Percentiles rank a stretch among this genome's conserved stretches.
phyloP scores from a whole-genome alignment of 306 rosid genomes.

The Hylodesmum podocarpum region DNA sequence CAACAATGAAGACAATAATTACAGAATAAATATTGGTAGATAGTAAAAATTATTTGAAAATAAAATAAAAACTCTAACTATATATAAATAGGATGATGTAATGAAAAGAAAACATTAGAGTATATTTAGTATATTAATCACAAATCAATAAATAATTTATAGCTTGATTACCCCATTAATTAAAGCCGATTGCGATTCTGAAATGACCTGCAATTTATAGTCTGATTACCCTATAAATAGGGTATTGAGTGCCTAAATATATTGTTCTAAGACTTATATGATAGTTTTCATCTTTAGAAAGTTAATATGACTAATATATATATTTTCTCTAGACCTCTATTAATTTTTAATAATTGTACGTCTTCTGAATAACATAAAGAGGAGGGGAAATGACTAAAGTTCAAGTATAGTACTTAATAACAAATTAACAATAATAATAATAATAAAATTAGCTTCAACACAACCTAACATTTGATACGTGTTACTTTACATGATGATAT shows the following conservation, averaged over 20 bases:
- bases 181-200: too few species aligned
- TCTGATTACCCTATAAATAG: too few species aligned
- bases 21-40: neutral
- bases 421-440: too few species aligned
- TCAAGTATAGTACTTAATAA: neutral
- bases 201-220: too few species aligned
- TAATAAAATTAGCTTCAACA: neutral
- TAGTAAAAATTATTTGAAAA: neutral
- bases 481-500: neutral
- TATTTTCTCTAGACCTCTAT: neutral
- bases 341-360: neutral
- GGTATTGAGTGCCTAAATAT: too few species aligned
- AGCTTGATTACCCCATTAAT: too few species aligned
- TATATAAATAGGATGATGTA: neutral
- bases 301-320: neutral
- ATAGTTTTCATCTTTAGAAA: neutral
- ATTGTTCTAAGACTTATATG: neutral
- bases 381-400: neutral
- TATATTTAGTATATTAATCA: too few species aligned
- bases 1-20: slow-evolving; percentile 9
- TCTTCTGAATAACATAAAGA: neutral
- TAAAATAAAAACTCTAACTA: neutral
- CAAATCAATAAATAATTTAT: neutral
- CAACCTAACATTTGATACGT: neutral
- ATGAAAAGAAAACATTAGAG: neutral